Conservation (phyloP, 2,329 filamentous ascomycete genomes). For the Neoascochyta sp. region DNA sequence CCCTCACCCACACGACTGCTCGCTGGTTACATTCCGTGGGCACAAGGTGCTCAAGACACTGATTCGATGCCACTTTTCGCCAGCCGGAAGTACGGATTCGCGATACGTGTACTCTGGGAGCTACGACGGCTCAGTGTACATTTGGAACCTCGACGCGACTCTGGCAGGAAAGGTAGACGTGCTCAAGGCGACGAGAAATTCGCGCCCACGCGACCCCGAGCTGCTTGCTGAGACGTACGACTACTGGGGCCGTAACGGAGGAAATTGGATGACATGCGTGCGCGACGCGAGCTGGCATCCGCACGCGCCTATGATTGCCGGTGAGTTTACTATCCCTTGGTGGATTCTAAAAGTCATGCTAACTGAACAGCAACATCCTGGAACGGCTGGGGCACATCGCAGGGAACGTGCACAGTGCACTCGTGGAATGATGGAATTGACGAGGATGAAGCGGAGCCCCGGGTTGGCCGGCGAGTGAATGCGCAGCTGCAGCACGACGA, state of each 20-base stretch:
- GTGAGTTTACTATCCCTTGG: slow-evolving; percentile 38
- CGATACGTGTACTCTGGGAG: slow-evolving; percentile 92
- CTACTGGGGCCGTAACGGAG: slow-evolving; percentile 52
- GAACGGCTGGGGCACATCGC: slow-evolving; percentile 71
- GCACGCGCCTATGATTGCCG: slow-evolving; percentile 71
- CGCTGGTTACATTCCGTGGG: slow-evolving; percentile 86
- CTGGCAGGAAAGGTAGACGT: slow-evolving; percentile 76
- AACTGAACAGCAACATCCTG: slow-evolving; percentile 65
- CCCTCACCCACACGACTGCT: slow-evolving; percentile 81
- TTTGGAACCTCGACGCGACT: slow-evolving; percentile 93
- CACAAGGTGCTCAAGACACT: slow-evolving; percentile 85
- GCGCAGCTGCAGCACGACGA: slow-evolving; percentile 38
- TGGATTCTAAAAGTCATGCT: slow-evolving; percentile 8
- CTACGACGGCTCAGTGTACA: slow-evolving; percentile 81
- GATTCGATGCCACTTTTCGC: slow-evolving; percentile 93
- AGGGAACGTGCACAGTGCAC: slow-evolving; percentile 74
- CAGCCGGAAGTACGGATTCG: slow-evolving; percentile 77
- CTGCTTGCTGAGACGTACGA: slow-evolving; percentile 56
- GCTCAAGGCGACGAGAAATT: slow-evolving; percentile 61
- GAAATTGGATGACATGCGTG: slow-evolving; percentile 71
- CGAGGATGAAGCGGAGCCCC: slow-evolving; percentile 55
- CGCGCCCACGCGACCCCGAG: slow-evolving; percentile 54
- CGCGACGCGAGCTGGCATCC: slow-evolving; percentile 91
- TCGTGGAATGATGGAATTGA: slow-evolving; percentile 66
- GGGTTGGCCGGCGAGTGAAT: slow-evolving; percentile 35